phyloP scores from a whole-genome alignment of 371 early-diverging fungal species.

The Saksenaea oblongispora region DNA sequence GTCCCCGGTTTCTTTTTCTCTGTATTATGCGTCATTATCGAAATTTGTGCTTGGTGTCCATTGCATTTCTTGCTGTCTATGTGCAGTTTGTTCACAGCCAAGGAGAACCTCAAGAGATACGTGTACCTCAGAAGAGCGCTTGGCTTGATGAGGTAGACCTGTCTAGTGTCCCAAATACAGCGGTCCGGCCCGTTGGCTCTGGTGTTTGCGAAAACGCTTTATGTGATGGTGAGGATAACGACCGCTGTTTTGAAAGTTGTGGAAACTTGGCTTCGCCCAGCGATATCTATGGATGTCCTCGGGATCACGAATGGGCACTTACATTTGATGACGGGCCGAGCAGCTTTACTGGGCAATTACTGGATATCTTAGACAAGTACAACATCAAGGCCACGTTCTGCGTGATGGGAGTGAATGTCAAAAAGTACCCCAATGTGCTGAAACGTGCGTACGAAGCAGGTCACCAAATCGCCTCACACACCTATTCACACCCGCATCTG shows the following conservation, averaged over 20 bases:
- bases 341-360: conserved; percentile 45
- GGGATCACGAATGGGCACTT: conserved; percentile 31
- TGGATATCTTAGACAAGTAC: conserved; percentile 48
- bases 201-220: conserved; percentile 32
- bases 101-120: conserved; percentile 50
- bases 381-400: conserved; percentile 72
- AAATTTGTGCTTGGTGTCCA: neutral
- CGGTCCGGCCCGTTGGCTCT: conserved; percentile 41
- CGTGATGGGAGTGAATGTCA: conserved; percentile 58
- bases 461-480: conserved; percentile 58
- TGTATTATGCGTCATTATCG: neutral
- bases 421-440: conserved; percentile 30
- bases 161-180: conserved; percentile 17
- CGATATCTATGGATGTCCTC: conserved; percentile 42
- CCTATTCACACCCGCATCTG: conserved; percentile 53
- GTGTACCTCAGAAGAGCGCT: conserved; percentile 42
- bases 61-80: neutral
- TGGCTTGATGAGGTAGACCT: conserved; percentile 59
- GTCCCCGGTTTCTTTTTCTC: neutral
- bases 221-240: conserved; percentile 42
- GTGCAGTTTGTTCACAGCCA: conserved; percentile 22
- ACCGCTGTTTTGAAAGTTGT: conserved; percentile 44
- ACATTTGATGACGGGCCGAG: conserved; percentile 76
- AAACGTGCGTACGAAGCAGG: conserved; percentile 51
- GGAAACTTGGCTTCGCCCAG: conserved; percentile 30